These are phyloP conservation scores for Physcomitrium patens DNA, from an alignment of 225 moss, liverwort and hornwort genomes.

Conservation along the genomic window DNA sequence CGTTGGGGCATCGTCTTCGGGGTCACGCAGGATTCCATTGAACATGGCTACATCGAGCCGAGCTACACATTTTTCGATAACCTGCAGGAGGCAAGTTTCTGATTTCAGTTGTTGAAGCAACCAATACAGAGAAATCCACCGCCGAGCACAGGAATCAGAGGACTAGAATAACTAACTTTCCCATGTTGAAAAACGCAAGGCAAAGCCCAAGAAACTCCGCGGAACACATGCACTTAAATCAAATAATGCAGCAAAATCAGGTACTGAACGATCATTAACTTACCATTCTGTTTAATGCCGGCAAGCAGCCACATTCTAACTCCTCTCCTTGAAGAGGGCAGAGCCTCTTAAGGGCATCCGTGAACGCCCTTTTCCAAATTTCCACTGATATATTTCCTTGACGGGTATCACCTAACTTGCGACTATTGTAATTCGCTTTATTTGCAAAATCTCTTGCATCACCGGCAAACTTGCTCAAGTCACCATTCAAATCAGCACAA, in stretches of 20 bases:
- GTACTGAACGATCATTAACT: conserved; percentile 16
- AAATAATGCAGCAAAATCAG: neutral
- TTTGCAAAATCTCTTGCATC: conserved; percentile 58
- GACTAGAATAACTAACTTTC: no score
- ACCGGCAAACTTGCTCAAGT: conserved; percentile 61
- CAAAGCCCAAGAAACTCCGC: neutral
- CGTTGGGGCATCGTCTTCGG: conserved; percentile 86
- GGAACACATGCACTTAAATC: neutral
- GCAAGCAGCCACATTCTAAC: conserved; percentile 83
- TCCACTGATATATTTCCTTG: conserved; percentile 82
- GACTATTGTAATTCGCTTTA: conserved; percentile 45
- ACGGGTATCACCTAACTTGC: conserved; percentile 79
- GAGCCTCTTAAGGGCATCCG: conserved; percentile 65
- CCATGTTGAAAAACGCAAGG: no score
- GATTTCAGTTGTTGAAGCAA: conserved; percentile 18
- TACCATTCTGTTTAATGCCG: conserved; percentile 81
- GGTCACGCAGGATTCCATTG: conserved; percentile 91
- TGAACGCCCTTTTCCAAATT: conserved; percentile 84
- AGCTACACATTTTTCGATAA: conserved; percentile 86
- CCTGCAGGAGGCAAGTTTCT: conserved; percentile 49
- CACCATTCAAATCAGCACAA: conserved; percentile 38
- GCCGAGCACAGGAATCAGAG: neutral
- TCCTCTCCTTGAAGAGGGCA: conserved; percentile 88
- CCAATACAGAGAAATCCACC: neutral
- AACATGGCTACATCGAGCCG: conserved; percentile 98